Base-by-base conservation (phyloP, 805 yeast genomes). In the Candida peoriensis region DNA sequence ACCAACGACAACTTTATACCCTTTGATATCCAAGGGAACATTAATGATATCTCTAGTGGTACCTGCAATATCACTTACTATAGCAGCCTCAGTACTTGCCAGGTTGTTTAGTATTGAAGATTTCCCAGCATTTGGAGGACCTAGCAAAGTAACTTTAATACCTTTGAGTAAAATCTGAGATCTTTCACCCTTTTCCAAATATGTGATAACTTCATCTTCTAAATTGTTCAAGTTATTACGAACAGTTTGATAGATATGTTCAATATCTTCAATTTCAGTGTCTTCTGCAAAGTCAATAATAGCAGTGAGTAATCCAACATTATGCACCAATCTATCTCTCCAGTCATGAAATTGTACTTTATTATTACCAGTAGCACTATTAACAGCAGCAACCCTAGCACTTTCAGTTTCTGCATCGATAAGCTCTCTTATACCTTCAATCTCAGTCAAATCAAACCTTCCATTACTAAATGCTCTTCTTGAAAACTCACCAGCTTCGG, bases 101-200 rank as follows among this genome's bases (percentile, higher is more conserved):
- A 93, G 57, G n/a, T 61, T 52, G 50, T 93, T 93, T 33, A 93
- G 58, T 9, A 93, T 60, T 1, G 96, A 85, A 4, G 96, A 88
- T 54, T 93, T 93, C 0, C 98, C 98, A 1, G 96, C 96, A 57
- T 93, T 93, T 2, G 98, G 96, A 6, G 95, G 93, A 0, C 98
- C 98, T 11, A 89, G 44, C 8, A 93, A 61, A 0, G 81, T 76
- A 18, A 89, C 49, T 38, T 74, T 75, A 20, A 90, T 76, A 1
- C 98, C 98, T 17, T 71, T 66, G 26, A 80, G 57, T 12, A 90
- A 56, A 2, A 89, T 62, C 44, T 78, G 83, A 0, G 86, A 72
- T 35, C 75, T 61, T 25, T 65, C 64, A 5, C 80, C 72, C 47
- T 66, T 74, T 11, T 52, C 37, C 16, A 67, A 38, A 39, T 70